Evolutionary conservation across 2,329 filamentous ascomycete genomes (phyloP).

Genomic region (Fusarium sp.): DNA sequence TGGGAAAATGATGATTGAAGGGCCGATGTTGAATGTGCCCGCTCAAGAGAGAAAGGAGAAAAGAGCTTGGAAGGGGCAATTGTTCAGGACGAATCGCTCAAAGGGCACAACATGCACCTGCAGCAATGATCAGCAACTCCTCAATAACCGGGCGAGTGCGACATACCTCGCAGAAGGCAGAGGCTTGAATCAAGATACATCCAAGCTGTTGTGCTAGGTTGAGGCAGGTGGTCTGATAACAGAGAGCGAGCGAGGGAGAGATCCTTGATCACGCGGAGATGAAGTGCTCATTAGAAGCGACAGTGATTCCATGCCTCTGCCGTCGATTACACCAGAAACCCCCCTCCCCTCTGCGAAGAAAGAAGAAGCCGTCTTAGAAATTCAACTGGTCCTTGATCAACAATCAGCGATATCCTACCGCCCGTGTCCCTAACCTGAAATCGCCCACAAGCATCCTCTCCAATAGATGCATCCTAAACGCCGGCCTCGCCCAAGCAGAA

Average conservation of each 20-base stretch:
- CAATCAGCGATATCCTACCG: constrained; percentile 31
- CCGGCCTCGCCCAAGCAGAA: constrained; percentile 27
- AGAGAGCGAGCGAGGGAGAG: background rate
- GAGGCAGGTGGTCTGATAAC: background rate
- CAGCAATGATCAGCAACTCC: background rate
- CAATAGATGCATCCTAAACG: constrained; percentile 29
- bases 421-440: constrained; percentile 11
- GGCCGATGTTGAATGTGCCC: background rate
- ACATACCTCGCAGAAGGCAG: background rate
- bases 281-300: constrained; percentile 10
- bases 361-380: background rate
- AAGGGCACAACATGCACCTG: background rate
- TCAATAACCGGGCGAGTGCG: background rate
- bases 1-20: background rate
- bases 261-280: background rate
- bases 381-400: constrained; percentile 25
- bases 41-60: background rate
- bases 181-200: background rate
- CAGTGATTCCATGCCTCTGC: constrained; percentile 19
- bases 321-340: background rate
- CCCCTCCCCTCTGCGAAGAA: background rate
- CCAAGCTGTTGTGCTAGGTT: background rate
- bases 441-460: constrained; percentile 14
- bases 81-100: background rate
- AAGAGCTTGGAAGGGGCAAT: background rate